Base-by-base conservation (phyloP, 1,139 yeast species). In the Yamadazyma blattariae region DNA sequence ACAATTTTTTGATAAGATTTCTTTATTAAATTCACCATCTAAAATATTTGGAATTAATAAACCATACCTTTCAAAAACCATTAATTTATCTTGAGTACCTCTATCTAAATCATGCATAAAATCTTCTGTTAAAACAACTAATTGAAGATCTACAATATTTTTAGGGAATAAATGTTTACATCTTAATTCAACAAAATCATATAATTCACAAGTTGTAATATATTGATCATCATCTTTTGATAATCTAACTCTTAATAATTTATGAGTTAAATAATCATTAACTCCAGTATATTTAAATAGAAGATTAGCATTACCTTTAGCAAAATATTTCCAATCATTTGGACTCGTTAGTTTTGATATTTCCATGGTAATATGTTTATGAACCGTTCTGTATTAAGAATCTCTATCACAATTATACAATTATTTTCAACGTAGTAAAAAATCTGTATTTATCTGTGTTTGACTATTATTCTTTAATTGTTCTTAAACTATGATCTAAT, bases 271-370 rank as follows among this genome's bases (percentile, higher is more conserved):
- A 38, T 57, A 59, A 38, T 64, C 70, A 39, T 65, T 59, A 22
- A 41, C 38, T 5, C 76, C 76, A 5, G 54, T 54, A 40, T 70
- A 70, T 34, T 59, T 54, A 48, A 68, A 67, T 21, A 70, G 51
- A n/a, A 68, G 64, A 41, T 70, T 70, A 33, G 76, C 76, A 34
- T 61, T 61, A 2, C 76, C 76, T 39, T 65, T 68, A 22, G 74
- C 72, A 41, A 67, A 67, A 49, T 62, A 69, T 18, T 47, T 46
- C 76, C 76, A 70, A 27, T 70, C 74, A 13, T 41, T 38, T 3
- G 74, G 67, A 19, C 54, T 41, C n/a, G 74, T 65, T 33, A 63
- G 52, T 44, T 66, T 65, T 25, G 67, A 61, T 22, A 67, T 66
- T 39, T 67, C 72, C 74, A 68, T 69, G 28, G 7, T 17, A n/a